These are phyloP conservation scores for Zasmidium cellare DNA, from an alignment of 2,329 filamentous ascomycete genomes.

Conservation along the genomic window DNA sequence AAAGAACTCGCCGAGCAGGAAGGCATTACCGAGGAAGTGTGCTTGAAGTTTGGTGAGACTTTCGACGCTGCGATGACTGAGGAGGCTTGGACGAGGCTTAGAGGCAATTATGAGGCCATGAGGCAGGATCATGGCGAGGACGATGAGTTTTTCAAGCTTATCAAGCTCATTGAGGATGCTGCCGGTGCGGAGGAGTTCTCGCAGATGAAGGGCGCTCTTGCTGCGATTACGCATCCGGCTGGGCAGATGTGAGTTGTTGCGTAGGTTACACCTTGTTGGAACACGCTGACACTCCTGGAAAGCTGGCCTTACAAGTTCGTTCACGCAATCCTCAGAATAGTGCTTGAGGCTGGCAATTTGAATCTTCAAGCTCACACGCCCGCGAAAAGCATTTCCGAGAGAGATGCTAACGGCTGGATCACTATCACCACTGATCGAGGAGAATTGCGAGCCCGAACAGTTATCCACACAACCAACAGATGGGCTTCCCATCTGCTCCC, in stretches of 20 bases:
- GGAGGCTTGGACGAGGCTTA: slow-evolving; percentile 32
- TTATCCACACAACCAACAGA: slow-evolving; percentile 26
- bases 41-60: slow-evolving; percentile 33
- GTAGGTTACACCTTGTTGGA: background rate
- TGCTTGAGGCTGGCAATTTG: slow-evolving; percentile 17
- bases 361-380: slow-evolving; percentile 33
- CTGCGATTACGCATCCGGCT: slow-evolving; percentile 31
- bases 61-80: slow-evolving; percentile 38
- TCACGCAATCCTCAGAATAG: slow-evolving; percentile 24
- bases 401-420: slow-evolving; percentile 27
- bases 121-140: slow-evolving; percentile 30
- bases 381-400: slow-evolving; percentile 25
- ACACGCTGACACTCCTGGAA: slow-evolving; percentile 3
- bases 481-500: slow-evolving; percentile 27
- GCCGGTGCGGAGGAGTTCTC: slow-evolving; percentile 31
- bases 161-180: slow-evolving; percentile 23
- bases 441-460: slow-evolving; percentile 14
- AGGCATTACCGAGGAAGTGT: slow-evolving; percentile 31
- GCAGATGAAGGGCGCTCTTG: slow-evolving; percentile 34
- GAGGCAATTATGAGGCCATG: slow-evolving; percentile 31
- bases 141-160: slow-evolving; percentile 30
- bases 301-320: slow-evolving; percentile 30
- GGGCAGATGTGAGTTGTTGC: slow-evolving; percentile 26
- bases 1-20: slow-evolving; percentile 19
- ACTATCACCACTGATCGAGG: slow-evolving; percentile 23